These are phyloP conservation scores for Lithospermum erythrorhizon DNA, from an alignment of 257 asterid genomes.

Conservation along the genomic window DNA sequence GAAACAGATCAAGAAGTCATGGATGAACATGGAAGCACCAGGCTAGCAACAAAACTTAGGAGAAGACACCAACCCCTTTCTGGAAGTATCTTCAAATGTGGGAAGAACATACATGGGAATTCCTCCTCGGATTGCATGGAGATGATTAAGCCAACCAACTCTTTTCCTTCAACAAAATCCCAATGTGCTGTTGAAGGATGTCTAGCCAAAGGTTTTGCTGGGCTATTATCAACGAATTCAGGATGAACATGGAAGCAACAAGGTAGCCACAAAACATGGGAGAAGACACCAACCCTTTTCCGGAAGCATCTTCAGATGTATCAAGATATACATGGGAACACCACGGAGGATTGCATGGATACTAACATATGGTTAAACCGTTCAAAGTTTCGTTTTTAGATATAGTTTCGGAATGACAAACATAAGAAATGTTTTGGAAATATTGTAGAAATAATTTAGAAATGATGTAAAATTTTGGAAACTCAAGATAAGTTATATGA, in stretches of 20 bases:
- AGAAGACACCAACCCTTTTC: slow-evolving; percentile 22
- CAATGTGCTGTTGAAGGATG: slow-evolving; percentile 72
- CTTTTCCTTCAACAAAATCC: slow-evolving; percentile 31
- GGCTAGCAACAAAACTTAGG: slow-evolving; percentile 21
- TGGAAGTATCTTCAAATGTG: slow-evolving; percentile 17
- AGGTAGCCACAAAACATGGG: slow-evolving; percentile 19
- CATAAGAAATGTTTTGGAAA: too few species aligned
- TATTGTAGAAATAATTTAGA: too few species aligned
- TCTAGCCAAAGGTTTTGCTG: slow-evolving; percentile 67
- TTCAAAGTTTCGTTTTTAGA: too few species aligned
- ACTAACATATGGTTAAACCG: slow-evolving; percentile 29
- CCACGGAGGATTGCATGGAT: slow-evolving; percentile 21
- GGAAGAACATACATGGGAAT: slow-evolving; percentile 15
- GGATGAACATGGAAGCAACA: slow-evolving; percentile 20
- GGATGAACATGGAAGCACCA: slow-evolving; percentile 17
- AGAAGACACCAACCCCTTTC: slow-evolving; percentile 21
- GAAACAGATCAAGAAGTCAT: slow-evolving; percentile 19
- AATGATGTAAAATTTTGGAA: too few species aligned
- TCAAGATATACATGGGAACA: slow-evolving; percentile 15
- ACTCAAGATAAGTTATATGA: too few species aligned
- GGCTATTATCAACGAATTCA: slow-evolving; percentile 48
- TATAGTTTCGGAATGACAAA: too few species aligned
- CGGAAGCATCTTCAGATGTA: slow-evolving; percentile 17
- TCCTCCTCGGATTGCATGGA: slow-evolving; percentile 21
- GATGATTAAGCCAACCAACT: slow-evolving; percentile 22